Base-by-base conservation (phyloP, 1,284 basidiomycete species). In the Rhodotorula sp. region DNA sequence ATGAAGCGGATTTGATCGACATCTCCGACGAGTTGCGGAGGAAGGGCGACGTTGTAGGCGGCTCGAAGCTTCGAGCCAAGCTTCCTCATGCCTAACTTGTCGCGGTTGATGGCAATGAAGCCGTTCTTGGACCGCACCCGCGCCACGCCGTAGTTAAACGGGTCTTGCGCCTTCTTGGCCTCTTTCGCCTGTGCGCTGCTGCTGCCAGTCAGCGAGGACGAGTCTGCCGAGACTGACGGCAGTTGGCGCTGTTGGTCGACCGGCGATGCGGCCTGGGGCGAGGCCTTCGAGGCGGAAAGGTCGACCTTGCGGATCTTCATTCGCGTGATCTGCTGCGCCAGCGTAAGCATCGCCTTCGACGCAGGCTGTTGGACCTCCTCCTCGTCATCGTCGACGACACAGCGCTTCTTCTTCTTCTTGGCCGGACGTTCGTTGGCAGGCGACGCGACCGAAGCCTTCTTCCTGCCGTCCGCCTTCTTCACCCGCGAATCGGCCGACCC, bases 321-420 rank as follows among this genome's bases (percentile, higher is more conserved):
- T 4, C n/a, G n/a, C 37, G 28, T 7, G 44, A 59, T 46, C 40
- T 28, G 26, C 56, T 58, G 56, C 56, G 40, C 40, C 55, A 26
- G 57, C 57, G 57, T 48, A 47, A 22, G 58, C 46, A n/a, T 8
- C 47, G 58, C 40, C 28, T 40, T 30, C 47, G 58, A 34, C 11
- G n/a, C 24, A 0, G 28, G 51, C 51, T 30, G 40, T 13, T 48
- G 54, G 46, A 16, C 46, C 9, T 18, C 69, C 58, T 51, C 63
- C 62, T 59, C 69, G 73, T 67, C 70, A 55, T 65, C 75, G 58
- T 57, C 72, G 62, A 62, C 67, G 68, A 67, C 63, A 57, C 24
- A 10, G 9, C 18, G 30, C 59, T 34, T 59, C 58, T 59, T 48
- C 46, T 28, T 28, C 47, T 37, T 51, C 47, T 37, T 59, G 24